A percentile compares a stretch with the other conserved stretches of the same genome.
Evolutionary conservation across 176 grass and related monocot genomes (phyloP).

Genomic region (Bothriochloa decipiens): DNA sequence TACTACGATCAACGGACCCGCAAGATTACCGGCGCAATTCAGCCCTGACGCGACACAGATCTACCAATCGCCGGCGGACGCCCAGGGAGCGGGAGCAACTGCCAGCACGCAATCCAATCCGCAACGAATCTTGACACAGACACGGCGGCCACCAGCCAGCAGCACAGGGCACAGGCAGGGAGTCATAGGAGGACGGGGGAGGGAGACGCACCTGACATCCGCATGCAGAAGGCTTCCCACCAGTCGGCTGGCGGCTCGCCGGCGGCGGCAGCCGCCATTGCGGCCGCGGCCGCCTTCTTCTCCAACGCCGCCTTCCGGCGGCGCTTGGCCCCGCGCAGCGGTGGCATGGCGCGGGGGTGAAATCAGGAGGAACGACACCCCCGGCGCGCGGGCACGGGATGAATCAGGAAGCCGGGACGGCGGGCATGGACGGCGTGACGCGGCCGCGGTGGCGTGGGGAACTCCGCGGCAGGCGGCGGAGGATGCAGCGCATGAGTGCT

Average conservation of each 20-base stretch:
- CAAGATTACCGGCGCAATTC: conserved; percentile 22
- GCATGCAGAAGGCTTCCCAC: conserved; percentile 59
- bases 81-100: not conserved
- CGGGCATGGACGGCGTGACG: not conserved
- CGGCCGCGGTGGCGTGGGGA: not conserved
- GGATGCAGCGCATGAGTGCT: not conserved
- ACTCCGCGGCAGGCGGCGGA: not conserved
- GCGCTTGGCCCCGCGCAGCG: conserved; percentile 47
- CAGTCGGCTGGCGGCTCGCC: conserved; percentile 35
- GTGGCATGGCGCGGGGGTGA: conserved; percentile 20
- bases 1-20: not conserved
- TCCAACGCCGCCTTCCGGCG: conserved; percentile 51
- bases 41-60: conserved; percentile 28
- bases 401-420: conserved; percentile 37
- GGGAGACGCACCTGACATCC: conserved; percentile 47
- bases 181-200: not conserved
- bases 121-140: conserved; percentile 34
- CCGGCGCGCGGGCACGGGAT: not conserved
- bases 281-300: conserved; percentile 56
- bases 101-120: conserved; percentile 27
- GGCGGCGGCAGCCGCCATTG: conserved; percentile 43
- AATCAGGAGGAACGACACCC: not conserved
- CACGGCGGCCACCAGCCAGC: not conserved
- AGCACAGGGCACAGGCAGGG: not conserved
- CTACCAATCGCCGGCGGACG: conserved; percentile 17